A percentile compares a stretch with the other conserved stretches of the same genome.
Evolutionary conservation across 352 stramenopile genomes (phyloP).

Genomic region (Pythium plurisporium): DNA sequence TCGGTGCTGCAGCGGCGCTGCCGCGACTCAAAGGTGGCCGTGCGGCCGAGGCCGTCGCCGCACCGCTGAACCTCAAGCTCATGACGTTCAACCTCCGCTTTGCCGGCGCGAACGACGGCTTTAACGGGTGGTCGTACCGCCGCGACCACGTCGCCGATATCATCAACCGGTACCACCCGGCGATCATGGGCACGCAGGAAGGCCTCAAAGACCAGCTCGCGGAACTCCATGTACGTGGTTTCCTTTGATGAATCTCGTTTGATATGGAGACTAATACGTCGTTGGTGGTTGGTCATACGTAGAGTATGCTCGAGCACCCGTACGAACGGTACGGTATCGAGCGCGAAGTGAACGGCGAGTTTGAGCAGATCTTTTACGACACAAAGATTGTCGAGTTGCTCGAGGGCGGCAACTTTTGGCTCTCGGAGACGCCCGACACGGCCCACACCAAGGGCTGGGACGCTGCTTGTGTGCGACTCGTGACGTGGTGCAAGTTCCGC

Average conservation of each 20-base stretch:
- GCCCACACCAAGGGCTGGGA: conserved; percentile 27
- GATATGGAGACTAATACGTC: neutral
- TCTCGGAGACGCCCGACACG: conserved; percentile 31
- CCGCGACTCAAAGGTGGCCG: conserved; percentile 39
- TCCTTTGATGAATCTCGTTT: neutral
- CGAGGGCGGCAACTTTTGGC: conserved; percentile 41
- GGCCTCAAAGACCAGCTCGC: conserved; percentile 34
- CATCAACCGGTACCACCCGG: conserved; percentile 37
- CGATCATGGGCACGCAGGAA: conserved; percentile 38
- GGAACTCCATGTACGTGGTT: conserved; percentile 18
- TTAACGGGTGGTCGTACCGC: conserved; percentile 32
- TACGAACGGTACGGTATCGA: conserved; percentile 39
- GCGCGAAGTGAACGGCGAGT: conserved; percentile 30
- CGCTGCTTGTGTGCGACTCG: conserved; percentile 26
- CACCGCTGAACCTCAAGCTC: conserved; percentile 52
- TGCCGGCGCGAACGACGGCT: conserved; percentile 26
- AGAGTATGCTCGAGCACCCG: conserved; percentile 20
- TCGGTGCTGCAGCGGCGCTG: conserved; percentile 13
- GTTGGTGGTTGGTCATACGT: neutral
- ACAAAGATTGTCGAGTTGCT: conserved; percentile 26
- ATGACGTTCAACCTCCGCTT: conserved; percentile 48
- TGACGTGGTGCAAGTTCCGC: conserved; percentile 35
- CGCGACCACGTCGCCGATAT: conserved; percentile 32
- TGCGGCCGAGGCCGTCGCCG: conserved; percentile 22
- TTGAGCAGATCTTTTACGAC: conserved; percentile 44